Conservation (phyloP, 2,329 filamentous ascomycete species). For the Metarhizium humberi region DNA sequence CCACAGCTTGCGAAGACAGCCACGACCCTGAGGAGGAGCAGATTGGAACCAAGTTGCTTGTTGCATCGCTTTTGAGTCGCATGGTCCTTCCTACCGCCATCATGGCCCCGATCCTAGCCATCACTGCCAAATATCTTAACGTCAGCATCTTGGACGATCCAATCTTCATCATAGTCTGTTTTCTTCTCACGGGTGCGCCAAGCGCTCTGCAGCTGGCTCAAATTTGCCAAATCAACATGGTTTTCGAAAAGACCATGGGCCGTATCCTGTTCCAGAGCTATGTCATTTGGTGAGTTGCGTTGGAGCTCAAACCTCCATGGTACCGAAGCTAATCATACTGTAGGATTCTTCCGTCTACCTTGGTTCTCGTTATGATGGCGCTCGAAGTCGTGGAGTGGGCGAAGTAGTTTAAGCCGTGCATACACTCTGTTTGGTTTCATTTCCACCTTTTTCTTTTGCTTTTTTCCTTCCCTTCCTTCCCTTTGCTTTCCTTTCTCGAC, state of each 20-base stretch:
- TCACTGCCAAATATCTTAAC: slow-evolving; percentile 82
- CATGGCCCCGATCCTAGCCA: slow-evolving; percentile 82
- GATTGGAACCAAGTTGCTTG: slow-evolving; percentile 66
- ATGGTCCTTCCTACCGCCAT: slow-evolving; percentile 88
- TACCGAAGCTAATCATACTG: slow-evolving; percentile 12
- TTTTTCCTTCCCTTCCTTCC: not conserved
- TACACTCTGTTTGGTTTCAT: not conserved
- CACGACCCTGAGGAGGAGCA: slow-evolving; percentile 61
- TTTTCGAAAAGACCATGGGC: slow-evolving; percentile 92
- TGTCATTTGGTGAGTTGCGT: slow-evolving; percentile 64
- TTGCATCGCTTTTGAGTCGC: slow-evolving; percentile 76
- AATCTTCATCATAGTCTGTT: slow-evolving; percentile 97
- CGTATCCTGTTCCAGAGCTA: slow-evolving; percentile 84
- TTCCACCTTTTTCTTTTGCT: not conserved
- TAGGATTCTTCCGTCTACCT: slow-evolving; percentile 87
- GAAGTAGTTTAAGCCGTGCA: slow-evolving; percentile 10
- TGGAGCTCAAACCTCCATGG: not conserved
- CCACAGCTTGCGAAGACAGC: slow-evolving; percentile 57
- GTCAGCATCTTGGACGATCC: slow-evolving; percentile 94
- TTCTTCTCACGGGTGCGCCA: slow-evolving; percentile 87
- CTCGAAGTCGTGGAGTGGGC: slow-evolving; percentile 93
- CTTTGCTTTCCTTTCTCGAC: not conserved
- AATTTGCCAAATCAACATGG: slow-evolving; percentile 96
- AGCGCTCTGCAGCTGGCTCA: slow-evolving; percentile 91
- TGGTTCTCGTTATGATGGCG: slow-evolving; percentile 82